A percentile compares a stretch with the other conserved stretches of the same genome.
phyloP scores from a whole-genome alignment of 2,329 filamentous ascomycete genomes.

The Rugonectria rugulosa region DNA sequence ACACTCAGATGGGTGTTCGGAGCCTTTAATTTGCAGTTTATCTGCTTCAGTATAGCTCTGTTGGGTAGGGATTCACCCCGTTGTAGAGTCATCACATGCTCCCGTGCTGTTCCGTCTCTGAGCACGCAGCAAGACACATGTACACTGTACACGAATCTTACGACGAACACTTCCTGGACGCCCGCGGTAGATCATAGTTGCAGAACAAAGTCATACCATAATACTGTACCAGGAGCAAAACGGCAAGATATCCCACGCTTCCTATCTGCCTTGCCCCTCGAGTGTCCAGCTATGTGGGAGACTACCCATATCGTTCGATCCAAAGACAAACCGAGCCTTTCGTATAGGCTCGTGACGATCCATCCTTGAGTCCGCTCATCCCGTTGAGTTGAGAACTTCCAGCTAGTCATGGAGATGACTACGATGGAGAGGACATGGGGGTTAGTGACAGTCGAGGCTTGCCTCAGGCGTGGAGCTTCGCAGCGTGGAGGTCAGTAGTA shows the following conservation, averaged over 20 bases:
- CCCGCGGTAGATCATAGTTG: not conserved
- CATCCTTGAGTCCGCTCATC: not conserved
- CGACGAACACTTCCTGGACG: not conserved
- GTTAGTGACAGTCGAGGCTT: conserved; percentile 1
- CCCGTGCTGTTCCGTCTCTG: not conserved
- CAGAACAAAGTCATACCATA: not conserved
- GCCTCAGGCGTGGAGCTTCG: conserved; percentile 1
- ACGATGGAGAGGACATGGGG: conserved; percentile 4
- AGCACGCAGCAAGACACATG: no score
- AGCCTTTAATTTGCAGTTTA: no score
- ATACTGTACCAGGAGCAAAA: not conserved
- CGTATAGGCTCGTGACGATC: conserved; percentile 9
- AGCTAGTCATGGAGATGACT: conserved; percentile 2
- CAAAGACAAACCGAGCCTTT: conserved; percentile 12
- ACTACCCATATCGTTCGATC: not conserved
- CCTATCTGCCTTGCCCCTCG: not conserved
- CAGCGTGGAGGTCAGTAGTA: conserved; percentile 6
- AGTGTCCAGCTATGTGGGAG: conserved; percentile 5
- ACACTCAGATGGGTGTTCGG: no score
- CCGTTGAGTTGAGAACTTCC: not conserved
- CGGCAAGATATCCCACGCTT: conserved; percentile 1
- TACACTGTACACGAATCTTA: no score
- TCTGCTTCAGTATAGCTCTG: conserved; percentile 1
- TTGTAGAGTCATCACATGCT: not conserved
- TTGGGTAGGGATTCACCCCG: conserved; percentile 7